Evolutionary conservation across 1,284 basidiomycete species (phyloP), one percentile per base, ranked within the genome.

Genomic region (Rhodotorula sp.): DNA sequence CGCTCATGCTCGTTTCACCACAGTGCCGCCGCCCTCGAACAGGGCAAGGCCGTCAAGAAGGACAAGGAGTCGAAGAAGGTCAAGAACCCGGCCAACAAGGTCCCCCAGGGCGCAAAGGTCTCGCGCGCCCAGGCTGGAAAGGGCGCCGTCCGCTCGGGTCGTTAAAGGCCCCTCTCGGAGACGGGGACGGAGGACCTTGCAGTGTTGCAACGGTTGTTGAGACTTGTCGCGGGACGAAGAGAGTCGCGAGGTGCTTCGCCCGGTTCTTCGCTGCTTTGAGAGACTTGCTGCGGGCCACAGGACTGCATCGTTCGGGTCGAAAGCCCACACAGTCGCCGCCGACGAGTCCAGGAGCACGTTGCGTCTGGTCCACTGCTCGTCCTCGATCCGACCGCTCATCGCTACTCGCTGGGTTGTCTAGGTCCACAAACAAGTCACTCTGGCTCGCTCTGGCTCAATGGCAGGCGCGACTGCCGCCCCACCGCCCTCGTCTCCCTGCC

Each of bases 31-130:
- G 76, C 76, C 29, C 63, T 76, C 54, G 64, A 73, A 34, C 74
- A 72, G 51, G 76, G 71, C 66, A 77, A 77, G 77, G 74, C 75
- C 52, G 70, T 68, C 62, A 77, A 76, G 76, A 74, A 77, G 76
- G 77, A 71, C 34, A 71, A 72, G 57, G 68, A 71, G 68, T 55
- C 60, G 55, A 72, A 73, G 66, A 76, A 76, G 74, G 44, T 46
- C 56, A 59, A 62, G 61, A 47, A 47, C 61, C 39, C 54, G 27
- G 60, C 55, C 46, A 36, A 44, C 68, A 70, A 70, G 68, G 56
- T 57, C 27, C 48, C 67, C 52, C 49, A 63, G 61, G 60, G 39
- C 56, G 54, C 32, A 22, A 57, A 57, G 55, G 36, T 57, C 36
- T 57, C 55, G 55, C 55, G 55, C 55, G 44, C 55, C 20, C 55